These are phyloP conservation scores for Arabis alpina DNA, from an alignment of 345 rosid genomes.

Conservation along the genomic window DNA sequence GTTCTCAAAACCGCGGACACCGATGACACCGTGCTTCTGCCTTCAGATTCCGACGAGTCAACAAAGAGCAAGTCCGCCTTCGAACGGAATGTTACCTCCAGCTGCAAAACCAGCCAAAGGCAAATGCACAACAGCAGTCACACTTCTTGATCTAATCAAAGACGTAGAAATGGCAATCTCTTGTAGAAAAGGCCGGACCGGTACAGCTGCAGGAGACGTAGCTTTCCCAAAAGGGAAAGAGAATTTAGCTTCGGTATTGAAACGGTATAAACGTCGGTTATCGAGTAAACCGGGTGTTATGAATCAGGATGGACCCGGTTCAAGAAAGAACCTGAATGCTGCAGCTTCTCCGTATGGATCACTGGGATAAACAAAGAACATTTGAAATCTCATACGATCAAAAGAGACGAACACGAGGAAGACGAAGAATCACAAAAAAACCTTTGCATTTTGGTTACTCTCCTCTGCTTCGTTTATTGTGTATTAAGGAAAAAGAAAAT, in stretches of 20 bases:
- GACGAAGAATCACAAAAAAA: constrained; percentile 31
- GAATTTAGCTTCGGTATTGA: constrained; percentile 93
- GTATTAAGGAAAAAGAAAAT: constrained; percentile 36
- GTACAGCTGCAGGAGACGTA: constrained; percentile 97
- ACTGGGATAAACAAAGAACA: constrained; percentile 28
- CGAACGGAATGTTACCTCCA: constrained; percentile 73
- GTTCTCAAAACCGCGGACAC: constrained; percentile 74
- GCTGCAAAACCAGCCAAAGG: constrained; percentile 76
- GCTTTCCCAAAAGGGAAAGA: constrained; percentile 96
- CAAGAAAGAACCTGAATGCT: constrained; percentile 46
- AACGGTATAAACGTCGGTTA: constrained; percentile 90
- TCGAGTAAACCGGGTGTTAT: constrained; percentile 52
- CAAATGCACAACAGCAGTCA: constrained; percentile 71
- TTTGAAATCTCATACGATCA: constrained; percentile 16
- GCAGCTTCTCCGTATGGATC: constrained; percentile 36
- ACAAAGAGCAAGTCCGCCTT: constrained; percentile 63
- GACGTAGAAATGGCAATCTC: constrained; percentile 93
- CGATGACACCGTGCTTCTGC: constrained; percentile 84
- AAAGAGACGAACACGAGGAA: constrained; percentile 35
- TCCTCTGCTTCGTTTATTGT: constrained; percentile 43
- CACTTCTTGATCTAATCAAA: constrained; percentile 78
- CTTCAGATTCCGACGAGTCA: constrained; percentile 61
- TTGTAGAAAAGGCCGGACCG: constrained; percentile 83
- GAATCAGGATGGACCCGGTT: constrained; percentile 49
- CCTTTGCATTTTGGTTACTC: constrained; percentile 29